Percentiles rank a stretch among this genome's conserved stretches.
Evolutionary conservation across 1,284 basidiomycete species (phyloP).

Genomic region (Phellopilus nigrolimitatus): DNA sequence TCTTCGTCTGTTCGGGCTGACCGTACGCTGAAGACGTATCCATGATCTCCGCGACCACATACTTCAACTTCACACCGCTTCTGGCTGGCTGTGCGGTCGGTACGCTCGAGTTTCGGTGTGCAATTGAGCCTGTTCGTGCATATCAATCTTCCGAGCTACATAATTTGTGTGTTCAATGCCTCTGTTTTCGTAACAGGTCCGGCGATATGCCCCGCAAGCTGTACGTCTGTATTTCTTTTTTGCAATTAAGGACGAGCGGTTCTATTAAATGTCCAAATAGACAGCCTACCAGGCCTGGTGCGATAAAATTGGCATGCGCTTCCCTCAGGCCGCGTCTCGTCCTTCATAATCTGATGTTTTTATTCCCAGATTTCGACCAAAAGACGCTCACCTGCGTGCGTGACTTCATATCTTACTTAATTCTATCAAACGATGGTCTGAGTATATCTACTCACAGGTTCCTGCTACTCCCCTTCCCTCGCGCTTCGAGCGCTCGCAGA

Average conservation of each 20-base stretch:
- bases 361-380: conserved; percentile 65
- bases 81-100: conserved; percentile 77
- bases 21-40: conserved; percentile 51
- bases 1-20: neutral
- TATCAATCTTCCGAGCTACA: conserved; percentile 23
- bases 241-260: too few species aligned
- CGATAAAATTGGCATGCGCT: conserved; percentile 56
- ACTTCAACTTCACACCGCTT: conserved; percentile 83
- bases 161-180: too few species aligned
- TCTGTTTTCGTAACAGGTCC: conserved; percentile 42
- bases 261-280: conserved; percentile 30
- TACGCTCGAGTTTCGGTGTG: conserved; percentile 76
- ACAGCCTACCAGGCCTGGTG: conserved; percentile 69
- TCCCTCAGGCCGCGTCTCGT: too few species aligned
- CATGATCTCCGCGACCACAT: conserved; percentile 67
- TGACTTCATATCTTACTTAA: conserved; percentile 16
- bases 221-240: conserved; percentile 35
- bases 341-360: too few species aligned
- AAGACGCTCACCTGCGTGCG: conserved; percentile 58
- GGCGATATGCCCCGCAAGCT: conserved; percentile 52
- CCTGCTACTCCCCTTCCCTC: conserved; percentile 20
- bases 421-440: neutral
- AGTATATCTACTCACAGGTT: conserved; percentile 7
- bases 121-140: conserved; percentile 70
- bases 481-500: conserved; percentile 13